These are phyloP conservation scores for Polyplosphaeria fusca DNA, from an alignment of 495 filamentous ascomycete genomes.

Conservation along the genomic window DNA sequence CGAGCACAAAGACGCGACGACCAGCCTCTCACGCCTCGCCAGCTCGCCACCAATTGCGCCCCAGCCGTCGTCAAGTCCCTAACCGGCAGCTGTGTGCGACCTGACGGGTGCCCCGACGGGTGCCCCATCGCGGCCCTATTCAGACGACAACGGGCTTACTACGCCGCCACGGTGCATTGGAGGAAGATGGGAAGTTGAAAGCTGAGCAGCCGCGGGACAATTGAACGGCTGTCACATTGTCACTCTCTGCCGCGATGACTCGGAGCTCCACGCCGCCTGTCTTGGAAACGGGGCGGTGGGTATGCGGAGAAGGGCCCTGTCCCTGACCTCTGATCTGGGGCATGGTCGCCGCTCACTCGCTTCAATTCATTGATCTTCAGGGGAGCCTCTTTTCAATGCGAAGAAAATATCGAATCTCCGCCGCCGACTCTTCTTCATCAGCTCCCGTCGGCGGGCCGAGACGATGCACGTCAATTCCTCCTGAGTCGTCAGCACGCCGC, in stretches of 20 bases:
- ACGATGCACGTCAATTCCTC: background rate
- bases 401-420: background rate
- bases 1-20: background rate
- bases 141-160: background rate
- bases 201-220: too few relatives aligned
- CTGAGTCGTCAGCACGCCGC: background rate
- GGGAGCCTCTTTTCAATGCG: background rate
- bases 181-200: background rate
- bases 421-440: too few relatives aligned
- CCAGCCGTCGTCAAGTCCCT: background rate
- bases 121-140: background rate
- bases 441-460: background rate
- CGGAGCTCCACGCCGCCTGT: background rate
- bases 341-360: background rate
- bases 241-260: background rate
- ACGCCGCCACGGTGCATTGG: background rate
- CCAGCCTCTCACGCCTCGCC: background rate
- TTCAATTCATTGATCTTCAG: background rate
- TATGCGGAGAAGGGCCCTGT: background rate
- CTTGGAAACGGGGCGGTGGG: background rate
- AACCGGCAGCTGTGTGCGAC: background rate
- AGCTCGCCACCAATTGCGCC: background rate
- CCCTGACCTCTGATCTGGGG: background rate
- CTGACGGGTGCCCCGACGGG: background rate
- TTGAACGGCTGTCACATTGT: background rate